Conservation (phyloP, 2,329 filamentous ascomycete species). For the Colletotrichum filicis region DNA sequence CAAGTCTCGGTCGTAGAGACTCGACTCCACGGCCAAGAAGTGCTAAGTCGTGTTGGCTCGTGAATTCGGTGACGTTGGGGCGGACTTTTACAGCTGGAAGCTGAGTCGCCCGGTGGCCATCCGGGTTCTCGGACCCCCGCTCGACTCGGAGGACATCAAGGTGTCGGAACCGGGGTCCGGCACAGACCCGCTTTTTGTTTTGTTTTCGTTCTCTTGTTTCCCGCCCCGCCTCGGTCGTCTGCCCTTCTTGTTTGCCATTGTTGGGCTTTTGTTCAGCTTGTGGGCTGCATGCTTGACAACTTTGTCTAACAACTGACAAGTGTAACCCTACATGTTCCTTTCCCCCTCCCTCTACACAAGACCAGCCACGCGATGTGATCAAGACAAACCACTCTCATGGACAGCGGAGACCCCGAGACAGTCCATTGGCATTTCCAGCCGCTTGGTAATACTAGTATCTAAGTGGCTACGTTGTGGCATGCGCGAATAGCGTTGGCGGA, state of each 20-base stretch:
- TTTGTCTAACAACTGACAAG: background rate
- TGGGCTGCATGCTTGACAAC: background rate
- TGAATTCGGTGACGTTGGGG: constrained; percentile 9
- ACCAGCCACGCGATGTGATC: too few relatives aligned
- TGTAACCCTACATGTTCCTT: background rate
- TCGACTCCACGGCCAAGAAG: constrained; percentile 32
- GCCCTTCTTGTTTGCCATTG: background rate
- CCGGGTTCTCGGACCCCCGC: constrained; percentile 32
- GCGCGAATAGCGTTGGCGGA: background rate
- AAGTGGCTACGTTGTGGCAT: background rate
- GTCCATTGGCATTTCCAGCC: background rate
- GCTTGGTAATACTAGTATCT: background rate
- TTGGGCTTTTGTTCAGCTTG: background rate
- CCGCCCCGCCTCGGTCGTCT: background rate
- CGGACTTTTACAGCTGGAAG: constrained; percentile 1
- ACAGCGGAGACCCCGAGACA: background rate
- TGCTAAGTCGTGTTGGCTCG: constrained; percentile 27
- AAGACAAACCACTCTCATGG: background rate
- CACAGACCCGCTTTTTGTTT: constrained; percentile 21
- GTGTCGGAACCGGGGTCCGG: constrained; percentile 28
- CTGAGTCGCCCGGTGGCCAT: constrained; percentile 23
- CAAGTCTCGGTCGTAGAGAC: constrained; percentile 1
- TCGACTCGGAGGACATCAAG: constrained; percentile 20
- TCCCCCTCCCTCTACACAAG: background rate
- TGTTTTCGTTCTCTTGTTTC: background rate